Percentiles rank a stretch among this genome's conserved stretches.
Evolutionary conservation across 2,329 filamentous ascomycete genomes (phyloP).

Genomic region (Ophiostoma quercus): DNA sequence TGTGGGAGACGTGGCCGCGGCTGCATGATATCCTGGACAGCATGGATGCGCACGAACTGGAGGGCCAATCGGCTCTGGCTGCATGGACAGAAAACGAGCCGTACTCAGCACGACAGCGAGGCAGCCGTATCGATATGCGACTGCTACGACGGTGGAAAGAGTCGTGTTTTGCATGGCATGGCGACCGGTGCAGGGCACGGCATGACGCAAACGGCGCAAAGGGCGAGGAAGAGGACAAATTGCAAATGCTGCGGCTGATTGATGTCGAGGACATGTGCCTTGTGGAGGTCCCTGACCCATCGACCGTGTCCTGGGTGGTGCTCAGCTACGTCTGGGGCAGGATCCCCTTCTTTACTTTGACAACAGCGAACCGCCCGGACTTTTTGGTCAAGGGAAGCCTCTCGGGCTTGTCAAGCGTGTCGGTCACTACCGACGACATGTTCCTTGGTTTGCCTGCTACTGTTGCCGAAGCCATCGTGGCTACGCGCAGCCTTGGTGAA

Average conservation of each 20-base stretch:
- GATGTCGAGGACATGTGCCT: slow-evolving; percentile 15
- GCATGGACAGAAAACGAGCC: not conserved
- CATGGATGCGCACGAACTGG: slow-evolving; percentile 3
- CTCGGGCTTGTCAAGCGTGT: too few relatives aligned
- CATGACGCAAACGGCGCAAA: not conserved
- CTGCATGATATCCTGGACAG: slow-evolving; percentile 1
- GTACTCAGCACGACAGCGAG: slow-evolving; percentile 4
- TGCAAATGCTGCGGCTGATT: slow-evolving; percentile 14
- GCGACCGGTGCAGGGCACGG: not conserved
- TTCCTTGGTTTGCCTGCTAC: not conserved
- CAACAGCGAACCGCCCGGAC: not conserved
- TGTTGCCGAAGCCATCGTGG: slow-evolving; percentile 12
- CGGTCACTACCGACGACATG: not conserved
- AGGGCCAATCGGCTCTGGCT: slow-evolving; percentile 1
- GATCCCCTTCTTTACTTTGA: not conserved
- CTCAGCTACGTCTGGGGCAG: slow-evolving; percentile 18
- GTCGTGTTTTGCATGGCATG: slow-evolving; percentile 9
- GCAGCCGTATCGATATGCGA: not conserved
- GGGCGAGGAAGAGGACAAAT: not conserved
- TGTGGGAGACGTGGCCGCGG: slow-evolving; percentile 2
- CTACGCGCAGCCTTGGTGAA: slow-evolving; percentile 21
- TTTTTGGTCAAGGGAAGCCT: not conserved
- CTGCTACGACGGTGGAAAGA: slow-evolving; percentile 17
- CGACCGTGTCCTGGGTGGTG: not conserved
- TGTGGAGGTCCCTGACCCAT: not conserved